These are phyloP conservation scores for Cenchrus purpureus DNA, from an alignment of 176 grass and related monocot genomes.

Conservation along the genomic window DNA sequence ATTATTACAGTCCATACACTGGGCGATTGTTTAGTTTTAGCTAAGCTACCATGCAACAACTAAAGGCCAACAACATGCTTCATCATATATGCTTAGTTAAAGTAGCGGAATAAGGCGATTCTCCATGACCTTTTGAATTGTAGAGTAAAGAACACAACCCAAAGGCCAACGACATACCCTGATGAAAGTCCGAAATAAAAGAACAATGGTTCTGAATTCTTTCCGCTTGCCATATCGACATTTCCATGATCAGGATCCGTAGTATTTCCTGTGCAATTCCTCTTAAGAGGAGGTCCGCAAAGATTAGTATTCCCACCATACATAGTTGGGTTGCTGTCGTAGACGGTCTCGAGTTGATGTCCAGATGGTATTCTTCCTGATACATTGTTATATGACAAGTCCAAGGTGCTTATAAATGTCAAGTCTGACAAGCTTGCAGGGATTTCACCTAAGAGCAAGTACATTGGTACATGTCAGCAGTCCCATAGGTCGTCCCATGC, in stretches of 20 bases:
- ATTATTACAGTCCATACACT: no score
- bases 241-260: background rate
- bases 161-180: background rate
- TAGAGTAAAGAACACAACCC: background rate
- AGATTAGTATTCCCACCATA: slow-evolving; percentile 36
- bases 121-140: background rate
- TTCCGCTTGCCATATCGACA: no score
- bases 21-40: no score
- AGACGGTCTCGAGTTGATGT: slow-evolving; percentile 41
- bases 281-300: slow-evolving; percentile 30
- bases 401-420: slow-evolving; percentile 22
- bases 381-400: slow-evolving; percentile 53
- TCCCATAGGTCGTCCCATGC: no score
- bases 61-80: background rate
- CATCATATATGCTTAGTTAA: no score
- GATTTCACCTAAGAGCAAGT: slow-evolving; percentile 6
- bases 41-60: no score
- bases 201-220: background rate
- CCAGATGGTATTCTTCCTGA: slow-evolving; percentile 38
- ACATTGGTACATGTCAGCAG: no score
- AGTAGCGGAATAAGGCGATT: no score
- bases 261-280: slow-evolving; percentile 7
- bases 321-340: background rate
- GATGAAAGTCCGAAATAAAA: background rate
- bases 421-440: slow-evolving; percentile 21